Base-by-base conservation (phyloP, 768 basidiomycete species). In the Pulveroboletus sp. region DNA sequence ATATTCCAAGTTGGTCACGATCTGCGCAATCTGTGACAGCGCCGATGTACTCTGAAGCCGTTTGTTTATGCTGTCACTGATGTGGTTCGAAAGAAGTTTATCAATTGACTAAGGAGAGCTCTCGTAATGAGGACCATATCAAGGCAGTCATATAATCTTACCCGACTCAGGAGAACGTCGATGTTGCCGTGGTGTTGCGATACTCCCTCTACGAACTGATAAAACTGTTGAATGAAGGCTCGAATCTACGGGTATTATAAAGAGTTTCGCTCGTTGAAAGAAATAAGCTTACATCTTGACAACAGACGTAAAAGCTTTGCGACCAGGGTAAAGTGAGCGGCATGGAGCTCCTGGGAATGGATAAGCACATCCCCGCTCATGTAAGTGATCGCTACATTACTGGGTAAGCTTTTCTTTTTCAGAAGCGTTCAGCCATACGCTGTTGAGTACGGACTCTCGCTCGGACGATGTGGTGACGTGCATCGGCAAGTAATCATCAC, bases 161-260 rank as follows among this genome's bases (percentile, higher is more conserved):
- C 95, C 77, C 86, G 93, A 71, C 85, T 86, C 44, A 99, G 68
- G 8, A 97, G 75, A 47, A 93, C 92, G 59, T 98, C 94, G 30
- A 94, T 89, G 62, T 94, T 88, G 38, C 86, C 79, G 66, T 93
- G 89, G 50, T 92, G 88, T 62, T 94, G 90, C 2, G 88, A 84
- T 6, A 96, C 89, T 8, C 95, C 95, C 58, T 99, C 96, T 0
- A 94, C 83, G 67, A 98, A 99, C 21, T 91, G 85, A 64, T 97
- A 95, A 72, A 96, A 98, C 59, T 91, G 92, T 58, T 93, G 88
- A 35, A 96, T 88, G 62, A 95, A 97, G 38, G 74, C 76, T 24
- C 91, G 84, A 51, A 95, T 88, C 83, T 95, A 71, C 27, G 26
- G 39, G 27, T 12, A 36, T 43, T 18, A 48, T 49, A 54, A 45